Conservation (phyloP, 495 filamentous ascomycete species). For the Staphylotrichum tortipilum region DNA sequence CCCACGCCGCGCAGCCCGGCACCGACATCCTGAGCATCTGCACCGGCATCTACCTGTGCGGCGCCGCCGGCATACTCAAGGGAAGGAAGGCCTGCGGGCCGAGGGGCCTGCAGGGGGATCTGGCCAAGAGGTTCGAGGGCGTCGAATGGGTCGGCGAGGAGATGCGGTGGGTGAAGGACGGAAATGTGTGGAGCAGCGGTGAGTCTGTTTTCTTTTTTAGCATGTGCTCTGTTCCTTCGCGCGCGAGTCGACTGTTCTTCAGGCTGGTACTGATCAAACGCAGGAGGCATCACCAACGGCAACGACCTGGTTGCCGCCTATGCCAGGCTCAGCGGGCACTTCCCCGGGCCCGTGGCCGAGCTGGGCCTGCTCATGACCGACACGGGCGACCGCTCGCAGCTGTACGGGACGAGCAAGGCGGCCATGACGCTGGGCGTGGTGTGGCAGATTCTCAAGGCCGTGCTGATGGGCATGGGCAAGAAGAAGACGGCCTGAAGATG, state of each 20-base stretch:
- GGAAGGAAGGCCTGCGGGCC: conserved; percentile 45
- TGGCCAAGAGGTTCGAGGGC: conserved; percentile 38
- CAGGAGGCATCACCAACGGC: conserved; percentile 55
- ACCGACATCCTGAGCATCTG: conserved; percentile 48
- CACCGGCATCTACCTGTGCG: conserved; percentile 43
- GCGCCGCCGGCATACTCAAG: conserved; percentile 42
- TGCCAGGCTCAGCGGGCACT: conserved; percentile 33
- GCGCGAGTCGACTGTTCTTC: too few relatives aligned
- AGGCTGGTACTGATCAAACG: neutral
- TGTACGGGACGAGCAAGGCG: conserved; percentile 32
- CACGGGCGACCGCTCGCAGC: conserved; percentile 38
- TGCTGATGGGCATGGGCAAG: conserved; percentile 23
- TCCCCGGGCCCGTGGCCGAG: conserved; percentile 40
- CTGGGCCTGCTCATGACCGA: conserved; percentile 43
- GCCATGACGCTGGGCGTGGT: conserved; percentile 23
- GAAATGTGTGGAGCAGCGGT: conserved; percentile 56
- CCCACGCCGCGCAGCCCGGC: conserved; percentile 25
- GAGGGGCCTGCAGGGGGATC: conserved; percentile 34
- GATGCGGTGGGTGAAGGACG: conserved; percentile 44
- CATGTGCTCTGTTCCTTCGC: too few relatives aligned
- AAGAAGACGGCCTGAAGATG: conserved; percentile 11
- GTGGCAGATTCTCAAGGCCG: conserved; percentile 32
- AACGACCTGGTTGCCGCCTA: conserved; percentile 54
- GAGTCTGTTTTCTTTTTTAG: conserved; percentile 15
- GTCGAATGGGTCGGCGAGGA: conserved; percentile 40